These are phyloP conservation scores for Lentinula sp. DNA, from an alignment of 768 basidiomycete genomes.

Conservation along the genomic window DNA sequence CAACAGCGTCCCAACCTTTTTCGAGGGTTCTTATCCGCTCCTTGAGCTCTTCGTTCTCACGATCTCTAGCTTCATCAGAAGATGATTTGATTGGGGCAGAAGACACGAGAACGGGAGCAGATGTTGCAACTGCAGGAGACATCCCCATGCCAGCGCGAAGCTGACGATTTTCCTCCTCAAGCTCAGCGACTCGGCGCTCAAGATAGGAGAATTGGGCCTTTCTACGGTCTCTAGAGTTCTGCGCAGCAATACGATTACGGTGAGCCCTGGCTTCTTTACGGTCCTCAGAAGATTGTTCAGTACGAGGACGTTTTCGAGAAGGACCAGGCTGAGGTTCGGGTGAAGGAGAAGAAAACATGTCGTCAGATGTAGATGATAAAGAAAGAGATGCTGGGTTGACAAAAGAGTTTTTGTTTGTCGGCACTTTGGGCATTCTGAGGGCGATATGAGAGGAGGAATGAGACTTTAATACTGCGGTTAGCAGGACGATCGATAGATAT, in stretches of 20 bases:
- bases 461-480: constrained; percentile 7
- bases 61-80: constrained; percentile 34
- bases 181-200: constrained; percentile 60
- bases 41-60: constrained; percentile 68
- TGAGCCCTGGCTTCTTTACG: constrained; percentile 86
- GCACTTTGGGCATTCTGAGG: constrained; percentile 8
- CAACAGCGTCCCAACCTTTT: constrained; percentile 74
- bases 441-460: background rate
- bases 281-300: constrained; percentile 60
- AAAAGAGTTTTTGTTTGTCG: constrained; percentile 13
- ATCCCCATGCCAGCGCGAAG: constrained; percentile 50
- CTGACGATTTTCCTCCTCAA: constrained; percentile 79
- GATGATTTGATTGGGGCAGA: constrained; percentile 13
- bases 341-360: constrained; percentile 19
- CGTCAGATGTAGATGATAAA: constrained; percentile 26
- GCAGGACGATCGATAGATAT: constrained; percentile 9
- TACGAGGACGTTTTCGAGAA: constrained; percentile 71
- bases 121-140: constrained; percentile 15
- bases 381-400: constrained; percentile 34
- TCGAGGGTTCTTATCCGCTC: constrained; percentile 77
- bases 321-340: constrained; percentile 30
- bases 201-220: constrained; percentile 77
- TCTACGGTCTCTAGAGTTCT: constrained; percentile 86
- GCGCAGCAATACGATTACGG: constrained; percentile 89
- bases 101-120: constrained; percentile 12